Base-by-base conservation (phyloP, 208 protist genomes). In the Leishmania turanica region DNA sequence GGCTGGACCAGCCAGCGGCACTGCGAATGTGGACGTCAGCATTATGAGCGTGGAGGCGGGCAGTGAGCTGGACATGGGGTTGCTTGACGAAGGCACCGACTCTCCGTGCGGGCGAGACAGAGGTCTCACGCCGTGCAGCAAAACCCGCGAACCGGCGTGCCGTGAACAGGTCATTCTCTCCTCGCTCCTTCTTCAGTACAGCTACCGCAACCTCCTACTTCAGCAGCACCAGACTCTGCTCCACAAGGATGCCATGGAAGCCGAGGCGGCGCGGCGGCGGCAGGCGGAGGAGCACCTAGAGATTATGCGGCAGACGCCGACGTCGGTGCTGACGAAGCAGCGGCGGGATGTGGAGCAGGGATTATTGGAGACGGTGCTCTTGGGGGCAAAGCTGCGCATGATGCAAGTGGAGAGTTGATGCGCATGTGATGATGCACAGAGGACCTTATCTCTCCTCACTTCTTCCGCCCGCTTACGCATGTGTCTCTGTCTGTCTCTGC, bases 171-270 rank as follows among this genome's bases (percentile, higher is more conserved):
- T 85, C 31, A 71, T 93, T 37, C 77, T 96, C 21, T 85, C 85
- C 4, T 90, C 90, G 1, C 83, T 88, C 49, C 31, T 95, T 66
- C 77, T 96, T 34, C 83, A 90, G 69, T 85, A 90, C 70, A 86
- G 88, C 58, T 93, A 93, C 71, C 87, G 88, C 70, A 93, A 93
- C 62, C 77, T 95, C 34, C 74, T 93, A 74, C 79, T 94, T 60
- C 91, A 94, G 82, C 92, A 96, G 77, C 92, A 88, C 66, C 54
- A 87, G 31, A 82, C 89, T 19, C 83, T 96, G 17, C 78, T 90
- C 13, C 65, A 82, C 65, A 85, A 82, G 69, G 77, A 81, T 74
- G 73, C 62, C 53, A 58, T 69, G 34, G 82, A 86, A 66, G 82
- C 82, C 27, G 82, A 86, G 42, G 64, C 34, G 75, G 80, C 83